Conservation (phyloP, 306 rosid genomes). For the Citrullus colocynthis region DNA sequence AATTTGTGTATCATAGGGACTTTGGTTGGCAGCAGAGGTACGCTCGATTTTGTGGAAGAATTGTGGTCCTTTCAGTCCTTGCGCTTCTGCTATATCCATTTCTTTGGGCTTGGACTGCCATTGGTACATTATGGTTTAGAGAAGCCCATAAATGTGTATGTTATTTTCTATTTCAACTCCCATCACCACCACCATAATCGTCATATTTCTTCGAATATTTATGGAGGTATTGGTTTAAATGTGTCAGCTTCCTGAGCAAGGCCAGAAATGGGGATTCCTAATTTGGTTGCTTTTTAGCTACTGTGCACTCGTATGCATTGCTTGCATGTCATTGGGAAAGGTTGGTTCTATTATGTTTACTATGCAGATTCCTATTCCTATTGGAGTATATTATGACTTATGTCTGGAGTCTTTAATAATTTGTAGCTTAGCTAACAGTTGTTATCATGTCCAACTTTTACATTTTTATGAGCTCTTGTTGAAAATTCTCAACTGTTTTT, state of each 20-base stretch:
- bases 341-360: slow-evolving; percentile 28
- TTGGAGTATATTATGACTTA: not conserved
- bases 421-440: not conserved
- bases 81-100: slow-evolving; percentile 78
- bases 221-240: slow-evolving; percentile 15
- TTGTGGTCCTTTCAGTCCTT: slow-evolving; percentile 75
- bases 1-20: slow-evolving; percentile 48
- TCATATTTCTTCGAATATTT: slow-evolving; percentile 6
- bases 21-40: slow-evolving; percentile 95
- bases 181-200: not conserved
- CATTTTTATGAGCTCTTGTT: not conserved
- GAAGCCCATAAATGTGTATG: slow-evolving; percentile 72
- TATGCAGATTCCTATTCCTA: not conserved
- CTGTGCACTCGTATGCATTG: slow-evolving; percentile 77
- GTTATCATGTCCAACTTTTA: not conserved
- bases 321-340: slow-evolving; percentile 87
- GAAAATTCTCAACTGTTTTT: not conserved
- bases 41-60: slow-evolving; percentile 96
- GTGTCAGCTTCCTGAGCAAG: slow-evolving; percentile 72
- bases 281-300: slow-evolving; percentile 97
- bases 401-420: not conserved
- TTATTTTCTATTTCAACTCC: slow-evolving; percentile 2
- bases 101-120: slow-evolving; percentile 94
- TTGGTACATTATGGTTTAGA: slow-evolving; percentile 86
- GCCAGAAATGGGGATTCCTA: slow-evolving; percentile 97